These are phyloP conservation scores for Cylindricascospora bacillispora DNA, from an alignment of 1,139 yeast species.

Conservation along the genomic window DNA sequence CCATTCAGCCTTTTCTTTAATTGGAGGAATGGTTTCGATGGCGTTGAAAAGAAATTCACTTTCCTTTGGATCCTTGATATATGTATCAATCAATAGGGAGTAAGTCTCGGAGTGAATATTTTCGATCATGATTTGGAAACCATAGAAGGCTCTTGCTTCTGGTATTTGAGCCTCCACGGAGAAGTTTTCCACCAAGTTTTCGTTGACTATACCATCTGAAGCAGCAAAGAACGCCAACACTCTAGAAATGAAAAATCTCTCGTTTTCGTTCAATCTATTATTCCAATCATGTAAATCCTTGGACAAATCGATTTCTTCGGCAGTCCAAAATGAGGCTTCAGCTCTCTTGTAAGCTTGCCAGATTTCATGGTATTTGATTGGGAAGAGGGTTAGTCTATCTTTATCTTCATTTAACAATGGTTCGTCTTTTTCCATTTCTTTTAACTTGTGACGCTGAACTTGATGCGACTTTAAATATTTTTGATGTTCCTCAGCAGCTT, in stretches of 20 bases:
- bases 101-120: constrained; percentile 97
- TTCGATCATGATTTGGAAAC: constrained; percentile 99
- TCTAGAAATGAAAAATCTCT: constrained; percentile 79
- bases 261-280: constrained; percentile 69
- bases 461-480: constrained; percentile 47
- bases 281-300: constrained; percentile 91
- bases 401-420: constrained; percentile 80
- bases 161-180: constrained; percentile 95
- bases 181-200: constrained; percentile 92
- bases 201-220: constrained; percentile 95
- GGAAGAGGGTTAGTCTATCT: constrained; percentile 88
- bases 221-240: constrained; percentile 98
- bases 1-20: constrained; percentile 96
- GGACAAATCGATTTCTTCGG: constrained; percentile 93
- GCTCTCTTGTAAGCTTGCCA: constrained; percentile 99
- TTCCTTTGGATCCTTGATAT: constrained; percentile 90
- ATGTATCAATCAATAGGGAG: constrained; percentile 85
- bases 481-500: constrained; percentile 31
- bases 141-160: constrained; percentile 97
- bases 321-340: constrained; percentile 99
- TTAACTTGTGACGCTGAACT: constrained; percentile 58
- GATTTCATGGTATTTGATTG: constrained; percentile 92
- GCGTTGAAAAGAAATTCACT: constrained; percentile 66
- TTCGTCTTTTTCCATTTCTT: constrained; percentile 74
- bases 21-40: constrained; percentile 85